These are phyloP conservation scores for Ophiostoma pallidulum DNA, from an alignment of 2,329 filamentous ascomycete species.

Conservation along the genomic window DNA sequence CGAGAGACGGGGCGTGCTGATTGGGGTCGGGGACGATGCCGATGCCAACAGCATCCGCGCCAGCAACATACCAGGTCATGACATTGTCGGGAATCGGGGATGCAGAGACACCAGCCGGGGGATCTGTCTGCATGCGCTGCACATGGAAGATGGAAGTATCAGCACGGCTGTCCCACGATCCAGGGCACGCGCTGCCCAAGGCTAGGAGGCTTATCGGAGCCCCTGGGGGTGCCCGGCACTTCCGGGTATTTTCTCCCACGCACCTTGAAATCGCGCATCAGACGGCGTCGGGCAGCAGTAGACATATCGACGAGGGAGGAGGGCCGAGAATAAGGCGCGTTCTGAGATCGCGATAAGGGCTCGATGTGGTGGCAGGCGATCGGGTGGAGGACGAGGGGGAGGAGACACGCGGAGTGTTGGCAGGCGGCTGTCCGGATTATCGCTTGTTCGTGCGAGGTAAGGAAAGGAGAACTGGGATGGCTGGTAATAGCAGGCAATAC, in stretches of 20 bases:
- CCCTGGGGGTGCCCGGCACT: not conserved
- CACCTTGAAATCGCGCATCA: conserved; percentile 99
- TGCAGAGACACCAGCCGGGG: conserved; percentile 90
- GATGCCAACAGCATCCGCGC: not conserved
- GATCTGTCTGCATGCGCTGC: conserved; percentile 98
- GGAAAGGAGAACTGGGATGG: too few species aligned
- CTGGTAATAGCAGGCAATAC: too few species aligned
- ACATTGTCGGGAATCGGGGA: conserved; percentile 94
- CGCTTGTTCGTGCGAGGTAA: too few species aligned
- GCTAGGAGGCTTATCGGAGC: not conserved
- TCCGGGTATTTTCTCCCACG: conserved; percentile 5
- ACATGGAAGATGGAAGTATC: too few species aligned
- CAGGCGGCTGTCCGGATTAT: too few species aligned
- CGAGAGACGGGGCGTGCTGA: not conserved
- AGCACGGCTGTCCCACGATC: too few species aligned
- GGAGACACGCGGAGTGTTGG: too few species aligned
- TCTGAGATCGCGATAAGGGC: too few species aligned
- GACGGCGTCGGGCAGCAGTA: conserved; percentile 83
- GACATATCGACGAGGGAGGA: conserved; percentile 43
- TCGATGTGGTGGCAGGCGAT: too few species aligned
- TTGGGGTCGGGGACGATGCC: not conserved
- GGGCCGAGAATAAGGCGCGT: not conserved
- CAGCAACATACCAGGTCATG: conserved; percentile 88
- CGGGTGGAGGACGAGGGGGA: too few species aligned
- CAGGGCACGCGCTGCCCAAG: too few species aligned